Percentiles rank a stretch among this genome's conserved stretches.
phyloP scores from a whole-genome alignment of 2,329 filamentous ascomycete genomes.

The Botrytis fabae region DNA sequence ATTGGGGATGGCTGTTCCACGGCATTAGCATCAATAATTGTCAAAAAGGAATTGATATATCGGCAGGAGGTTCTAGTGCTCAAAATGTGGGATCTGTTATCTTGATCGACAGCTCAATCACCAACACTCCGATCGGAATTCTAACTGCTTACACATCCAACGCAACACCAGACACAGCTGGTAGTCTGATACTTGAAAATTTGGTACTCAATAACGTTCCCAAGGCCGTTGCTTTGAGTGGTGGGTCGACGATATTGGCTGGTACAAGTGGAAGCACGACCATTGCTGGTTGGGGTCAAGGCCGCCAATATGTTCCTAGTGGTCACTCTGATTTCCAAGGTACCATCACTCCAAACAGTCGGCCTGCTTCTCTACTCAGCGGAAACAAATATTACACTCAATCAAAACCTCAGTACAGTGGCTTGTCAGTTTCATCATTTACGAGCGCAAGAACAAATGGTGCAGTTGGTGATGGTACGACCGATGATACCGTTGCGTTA shows the following conservation, averaged over 20 bases:
- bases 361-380: slow-evolving; percentile 14
- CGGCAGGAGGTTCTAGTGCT: slow-evolving; percentile 44
- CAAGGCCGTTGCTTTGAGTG: slow-evolving; percentile 42
- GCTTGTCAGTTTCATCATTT: slow-evolving; percentile 44
- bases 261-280: slow-evolving; percentile 25
- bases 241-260: slow-evolving; percentile 5
- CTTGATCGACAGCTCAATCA: slow-evolving; percentile 56
- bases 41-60: slow-evolving; percentile 52
- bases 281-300: slow-evolving; percentile 19
- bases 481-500: slow-evolving; percentile 61
- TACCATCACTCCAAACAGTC: slow-evolving; percentile 40
- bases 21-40: slow-evolving; percentile 54
- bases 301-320: slow-evolving; percentile 54
- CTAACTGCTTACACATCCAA: slow-evolving; percentile 53
- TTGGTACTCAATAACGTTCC: slow-evolving; percentile 21
- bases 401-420: slow-evolving; percentile 57
- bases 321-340: slow-evolving; percentile 47
- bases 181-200: slow-evolving; percentile 24
- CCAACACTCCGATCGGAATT: slow-evolving; percentile 51
- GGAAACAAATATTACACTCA: slow-evolving; percentile 44
- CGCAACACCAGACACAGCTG: slow-evolving; percentile 41
- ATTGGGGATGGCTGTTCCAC: slow-evolving; percentile 60
- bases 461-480: slow-evolving; percentile 53
- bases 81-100: slow-evolving; percentile 57
- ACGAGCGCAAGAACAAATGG: slow-evolving; percentile 45